Evolutionary conservation across 257 asterid species (phyloP).

Genomic region (Avicennia marina): DNA sequence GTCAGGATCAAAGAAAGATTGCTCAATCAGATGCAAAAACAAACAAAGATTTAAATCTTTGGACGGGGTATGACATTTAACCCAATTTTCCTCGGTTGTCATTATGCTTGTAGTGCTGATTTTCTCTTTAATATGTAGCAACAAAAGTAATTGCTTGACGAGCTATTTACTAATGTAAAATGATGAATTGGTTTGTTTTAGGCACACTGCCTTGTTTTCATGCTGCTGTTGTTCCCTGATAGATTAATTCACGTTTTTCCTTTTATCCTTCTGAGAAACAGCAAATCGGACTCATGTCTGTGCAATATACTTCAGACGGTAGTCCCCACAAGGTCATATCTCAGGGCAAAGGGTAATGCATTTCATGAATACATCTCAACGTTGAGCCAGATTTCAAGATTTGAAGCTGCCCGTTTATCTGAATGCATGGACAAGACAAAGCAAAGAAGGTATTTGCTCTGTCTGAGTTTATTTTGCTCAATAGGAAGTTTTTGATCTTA

Average conservation of each 20-base stretch:
- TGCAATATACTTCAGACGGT: conserved; percentile 40
- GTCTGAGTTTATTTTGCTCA: conserved; percentile 1
- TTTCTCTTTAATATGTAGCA: background rate
- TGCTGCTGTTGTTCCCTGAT: conserved; percentile 2
- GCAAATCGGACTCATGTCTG: conserved; percentile 36
- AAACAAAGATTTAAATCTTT: conserved; percentile 23
- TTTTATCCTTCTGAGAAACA: conserved; percentile 28
- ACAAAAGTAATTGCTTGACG: background rate
- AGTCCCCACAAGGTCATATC: conserved; percentile 57
- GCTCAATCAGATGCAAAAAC: conserved; percentile 19
- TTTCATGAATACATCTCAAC: conserved; percentile 75
- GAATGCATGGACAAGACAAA: conserved; percentile 30
- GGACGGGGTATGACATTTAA: conserved; percentile 44
- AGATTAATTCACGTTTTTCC: conserved; percentile 2
- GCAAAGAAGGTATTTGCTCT: conserved; percentile 56
- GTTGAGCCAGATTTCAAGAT: conserved; percentile 81
- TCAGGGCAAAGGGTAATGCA: conserved; percentile 60
- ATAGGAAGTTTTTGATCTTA: background rate
- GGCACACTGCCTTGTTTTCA: too few relatives aligned
- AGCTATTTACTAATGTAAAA: background rate
- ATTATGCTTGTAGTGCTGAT: conserved; percentile 1
- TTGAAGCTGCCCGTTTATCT: conserved; percentile 50
- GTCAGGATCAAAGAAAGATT: conserved; percentile 25
- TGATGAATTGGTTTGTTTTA: background rate
- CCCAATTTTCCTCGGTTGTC: background rate